Evolutionary conservation across 176 grass and related monocot genomes (phyloP).

Genomic region (Aegilops umbellulata): DNA sequence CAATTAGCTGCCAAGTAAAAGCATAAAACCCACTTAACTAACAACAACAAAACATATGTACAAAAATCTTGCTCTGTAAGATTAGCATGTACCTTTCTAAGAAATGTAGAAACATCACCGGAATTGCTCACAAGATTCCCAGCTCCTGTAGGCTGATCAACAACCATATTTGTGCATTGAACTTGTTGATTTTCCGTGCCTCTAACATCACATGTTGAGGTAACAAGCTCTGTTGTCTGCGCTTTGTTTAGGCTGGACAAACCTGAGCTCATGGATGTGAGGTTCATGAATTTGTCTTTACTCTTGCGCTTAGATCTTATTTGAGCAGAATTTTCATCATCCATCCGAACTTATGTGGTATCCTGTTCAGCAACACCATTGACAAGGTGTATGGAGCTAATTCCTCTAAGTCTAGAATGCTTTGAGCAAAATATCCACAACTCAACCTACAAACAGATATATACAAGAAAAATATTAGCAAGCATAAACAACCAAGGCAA

Average conservation of each 20-base stretch:
- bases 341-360: not conserved
- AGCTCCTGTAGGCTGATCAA: slow-evolving; percentile 35
- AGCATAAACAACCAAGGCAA: too few species aligned
- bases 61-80: too few species aligned
- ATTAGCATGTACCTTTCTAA: too few species aligned
- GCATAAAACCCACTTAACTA: too few species aligned
- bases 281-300: slow-evolving; percentile 48
- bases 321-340: slow-evolving; percentile 35
- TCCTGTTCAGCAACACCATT: too few species aligned
- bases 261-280: slow-evolving; percentile 18
- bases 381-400: too few species aligned
- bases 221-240: slow-evolving; percentile 35
- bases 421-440: too few species aligned
- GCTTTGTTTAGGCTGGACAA: slow-evolving; percentile 45
- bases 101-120: slow-evolving; percentile 47
- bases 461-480: too few species aligned
- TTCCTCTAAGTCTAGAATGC: too few species aligned
- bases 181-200: slow-evolving; percentile 37
- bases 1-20: too few species aligned
- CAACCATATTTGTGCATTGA: slow-evolving; percentile 33
- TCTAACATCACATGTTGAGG: slow-evolving; percentile 23
- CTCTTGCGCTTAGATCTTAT: slow-evolving; percentile 75
- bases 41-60: too few species aligned
- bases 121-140: slow-evolving; percentile 40
- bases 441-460: too few species aligned